These are phyloP conservation scores for Pittosporum tobira DNA, from an alignment of 129 eudicot genomes.

Conservation along the genomic window DNA sequence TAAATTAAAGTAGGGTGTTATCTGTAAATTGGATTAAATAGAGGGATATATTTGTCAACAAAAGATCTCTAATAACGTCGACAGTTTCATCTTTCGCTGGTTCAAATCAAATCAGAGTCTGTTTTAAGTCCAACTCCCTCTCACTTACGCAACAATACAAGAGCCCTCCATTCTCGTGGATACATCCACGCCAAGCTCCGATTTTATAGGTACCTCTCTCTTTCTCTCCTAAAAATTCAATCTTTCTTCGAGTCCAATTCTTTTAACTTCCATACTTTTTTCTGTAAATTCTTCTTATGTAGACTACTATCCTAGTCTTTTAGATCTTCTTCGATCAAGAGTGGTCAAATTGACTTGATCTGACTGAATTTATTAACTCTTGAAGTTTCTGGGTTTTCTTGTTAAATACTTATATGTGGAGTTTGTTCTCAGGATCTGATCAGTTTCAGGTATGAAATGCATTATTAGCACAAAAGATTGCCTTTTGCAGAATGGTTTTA, in stretches of 20 bases:
- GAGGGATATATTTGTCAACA: not conserved
- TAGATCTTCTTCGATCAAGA: too few species aligned
- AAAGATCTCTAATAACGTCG: not conserved
- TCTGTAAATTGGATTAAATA: not conserved
- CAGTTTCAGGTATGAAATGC: too few species aligned
- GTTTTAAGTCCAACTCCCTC: not conserved
- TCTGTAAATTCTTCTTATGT: not conserved
- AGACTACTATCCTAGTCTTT: not conserved
- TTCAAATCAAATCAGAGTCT: slow-evolving; percentile 6
- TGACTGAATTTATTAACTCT: too few species aligned
- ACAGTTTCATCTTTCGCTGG: slow-evolving; percentile 1
- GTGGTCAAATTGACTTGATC: too few species aligned
- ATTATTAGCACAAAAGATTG: too few species aligned
- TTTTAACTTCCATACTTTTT: not conserved
- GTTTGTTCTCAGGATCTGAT: too few species aligned
- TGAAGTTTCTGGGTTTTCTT: too few species aligned
- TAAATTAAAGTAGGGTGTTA: too few species aligned
- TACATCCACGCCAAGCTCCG: slow-evolving; percentile 8
- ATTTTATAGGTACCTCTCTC: slow-evolving; percentile 11
- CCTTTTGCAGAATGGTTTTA: too few species aligned
- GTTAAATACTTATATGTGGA: too few species aligned
- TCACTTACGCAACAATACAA: too few species aligned
- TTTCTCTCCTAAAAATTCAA: not conserved
- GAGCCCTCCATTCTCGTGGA: too few species aligned
- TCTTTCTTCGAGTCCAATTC: slow-evolving; percentile 1